These are phyloP conservation scores for Trifolium fragiferum DNA, from an alignment of 306 rosid species.

Conservation along the genomic window DNA sequence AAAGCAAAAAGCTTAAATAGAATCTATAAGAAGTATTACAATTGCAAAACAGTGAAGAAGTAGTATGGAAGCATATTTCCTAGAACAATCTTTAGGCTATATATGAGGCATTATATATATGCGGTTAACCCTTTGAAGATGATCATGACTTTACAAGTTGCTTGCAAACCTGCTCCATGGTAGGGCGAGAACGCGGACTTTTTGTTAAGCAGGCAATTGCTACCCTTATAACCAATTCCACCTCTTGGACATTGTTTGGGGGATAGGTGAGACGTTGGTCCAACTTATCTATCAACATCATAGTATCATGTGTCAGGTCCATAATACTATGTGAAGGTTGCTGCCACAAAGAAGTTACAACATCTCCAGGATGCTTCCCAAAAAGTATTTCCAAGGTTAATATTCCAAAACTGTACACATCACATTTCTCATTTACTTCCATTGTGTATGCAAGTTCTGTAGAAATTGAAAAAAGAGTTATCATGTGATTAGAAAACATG, in stretches of 20 bases:
- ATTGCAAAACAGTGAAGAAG: too few relatives aligned
- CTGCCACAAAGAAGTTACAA: too few relatives aligned
- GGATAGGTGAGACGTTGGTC: neutral
- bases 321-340: too few relatives aligned
- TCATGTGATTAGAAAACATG: neutral
- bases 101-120: too few relatives aligned
- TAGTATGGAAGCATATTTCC: too few relatives aligned
- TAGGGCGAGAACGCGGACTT: neutral
- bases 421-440: constrained; percentile 22
- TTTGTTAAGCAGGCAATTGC: neutral
- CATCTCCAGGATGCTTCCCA: neutral
- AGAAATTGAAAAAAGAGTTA: too few relatives aligned
- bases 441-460: constrained; percentile 9
- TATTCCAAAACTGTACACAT: constrained; percentile 1
- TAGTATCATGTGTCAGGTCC: neutral
- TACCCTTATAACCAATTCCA: neutral
- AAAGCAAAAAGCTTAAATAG: too few relatives aligned
- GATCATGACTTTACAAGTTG: neutral
- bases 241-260: neutral
- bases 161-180: neutral
- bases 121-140: too few relatives aligned
- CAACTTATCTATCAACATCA: neutral
- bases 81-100: too few relatives aligned
- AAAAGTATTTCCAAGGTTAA: neutral
- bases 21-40: too few relatives aligned